Base-by-base conservation (phyloP, 2,329 filamentous ascomycete genomes). In the Scleromitrula shiraiana region DNA sequence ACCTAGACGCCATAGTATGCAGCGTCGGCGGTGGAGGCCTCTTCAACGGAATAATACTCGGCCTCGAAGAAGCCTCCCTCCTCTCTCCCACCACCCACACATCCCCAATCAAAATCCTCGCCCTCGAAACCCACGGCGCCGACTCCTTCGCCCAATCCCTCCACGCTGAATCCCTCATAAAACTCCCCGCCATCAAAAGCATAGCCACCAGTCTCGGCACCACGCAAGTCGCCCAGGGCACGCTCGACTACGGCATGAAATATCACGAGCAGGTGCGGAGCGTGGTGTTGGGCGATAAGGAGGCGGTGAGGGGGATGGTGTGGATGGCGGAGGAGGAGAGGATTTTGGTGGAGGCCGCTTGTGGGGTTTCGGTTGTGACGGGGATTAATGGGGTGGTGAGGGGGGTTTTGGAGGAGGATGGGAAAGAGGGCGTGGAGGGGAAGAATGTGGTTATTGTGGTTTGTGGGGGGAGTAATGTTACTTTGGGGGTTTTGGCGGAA, bases 401-500 rank as follows among this genome's bases (percentile, higher is more conserved):
- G 7, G 23, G 27, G 17, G n/a, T 23, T 19, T 14, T 95, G 2
- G 91, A 96, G 69, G 72, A 83, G 27, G 82, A 88, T 64, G 89
- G 90, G 1, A 88, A 91, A 6, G 85, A 91, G 6, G 85, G 94
- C 10, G 86, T 83, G 1, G 64, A 79, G 3, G 80, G 74, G 50
- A 88, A 80, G 63, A 87, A 86, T 55, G 77, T 96, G 5, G 88
- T 96, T 2, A 71, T 96, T 45, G 74, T 95, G 20, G 80, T 96
- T 6, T 97, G 91, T 61, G 91, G 91, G 37, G 86, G 85, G 4
- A 82, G 76, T 19, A 80, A 80, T 62, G 76, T 87, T 29, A 79
- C 76, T 2, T 64, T 83, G 50, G 74, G 77, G 29, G 74, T 82
- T 60, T 67, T 88, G 44, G 69, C 72, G n/a, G 41, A 50, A n/a